These are phyloP conservation scores for Alisma plantagoaquatica DNA, from an alignment of 106 monocot genomes.

Conservation along the genomic window DNA sequence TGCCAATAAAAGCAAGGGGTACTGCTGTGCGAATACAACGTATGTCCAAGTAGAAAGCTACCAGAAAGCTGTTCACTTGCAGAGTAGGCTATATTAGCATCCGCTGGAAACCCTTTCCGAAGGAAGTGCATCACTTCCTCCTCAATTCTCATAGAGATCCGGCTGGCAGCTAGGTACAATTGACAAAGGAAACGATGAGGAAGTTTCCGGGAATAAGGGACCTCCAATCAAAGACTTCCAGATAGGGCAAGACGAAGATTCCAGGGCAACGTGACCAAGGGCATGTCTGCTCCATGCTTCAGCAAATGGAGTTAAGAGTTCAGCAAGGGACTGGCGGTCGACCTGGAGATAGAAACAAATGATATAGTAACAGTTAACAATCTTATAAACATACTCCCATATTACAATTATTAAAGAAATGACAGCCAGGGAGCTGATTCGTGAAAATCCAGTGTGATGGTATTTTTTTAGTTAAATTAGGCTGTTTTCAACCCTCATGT, in stretches of 20 bases:
- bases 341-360: slow-evolving; percentile 21
- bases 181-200: slow-evolving; percentile 71
- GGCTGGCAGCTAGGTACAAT: slow-evolving; percentile 48
- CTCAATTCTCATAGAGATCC: slow-evolving; percentile 36
- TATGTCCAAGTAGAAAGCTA: too few relatives aligned
- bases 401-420: too few relatives aligned
- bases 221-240: slow-evolving; percentile 66
- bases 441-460: too few relatives aligned
- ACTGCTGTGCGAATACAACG: not conserved
- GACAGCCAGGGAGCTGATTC: not conserved
- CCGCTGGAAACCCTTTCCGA: slow-evolving; percentile 14
- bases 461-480: too few relatives aligned
- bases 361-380: too few relatives aligned
- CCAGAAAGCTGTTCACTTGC: slow-evolving; percentile 9
- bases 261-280: slow-evolving; percentile 47
- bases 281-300: slow-evolving; percentile 66
- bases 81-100: slow-evolving; percentile 12
- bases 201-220: slow-evolving; percentile 49
- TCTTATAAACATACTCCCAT: too few relatives aligned
- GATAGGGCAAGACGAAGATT: slow-evolving; percentile 27
- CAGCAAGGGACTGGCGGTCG: slow-evolving; percentile 8
- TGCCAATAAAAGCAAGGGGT: not conserved
- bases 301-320: slow-evolving; percentile 21
- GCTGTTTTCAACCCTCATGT: too few relatives aligned
- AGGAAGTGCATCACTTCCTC: slow-evolving; percentile 32